Conservation (phyloP, 2,329 filamentous ascomycete genomes). For the Fusarium camptoceras region DNA sequence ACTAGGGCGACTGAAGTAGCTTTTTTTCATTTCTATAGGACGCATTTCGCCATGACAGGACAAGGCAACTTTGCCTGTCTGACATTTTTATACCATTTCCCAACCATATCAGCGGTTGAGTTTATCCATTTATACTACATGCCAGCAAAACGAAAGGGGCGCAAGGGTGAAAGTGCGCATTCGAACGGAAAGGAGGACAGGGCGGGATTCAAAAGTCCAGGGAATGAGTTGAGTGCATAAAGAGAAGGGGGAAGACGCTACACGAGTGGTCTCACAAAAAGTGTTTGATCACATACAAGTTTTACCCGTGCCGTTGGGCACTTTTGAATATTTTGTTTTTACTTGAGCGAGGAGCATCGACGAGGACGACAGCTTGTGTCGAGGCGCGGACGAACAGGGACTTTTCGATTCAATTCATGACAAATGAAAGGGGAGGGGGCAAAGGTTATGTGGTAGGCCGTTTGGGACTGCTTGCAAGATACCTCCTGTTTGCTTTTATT, state of each 20-base stretch:
- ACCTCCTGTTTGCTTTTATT: constrained; percentile 33
- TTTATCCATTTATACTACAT: not conserved
- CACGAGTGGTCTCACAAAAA: constrained; percentile 2
- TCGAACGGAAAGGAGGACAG: not conserved
- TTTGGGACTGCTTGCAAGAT: constrained; percentile 35
- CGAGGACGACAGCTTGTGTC: constrained; percentile 21
- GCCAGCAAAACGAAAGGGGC: not conserved
- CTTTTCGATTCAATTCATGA: constrained; percentile 35
- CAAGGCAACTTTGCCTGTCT: not conserved
- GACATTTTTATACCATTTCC: not conserved
- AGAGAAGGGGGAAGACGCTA: constrained; percentile 8
- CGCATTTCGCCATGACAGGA: not conserved
- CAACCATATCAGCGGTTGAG: not conserved
- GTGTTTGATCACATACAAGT: constrained; percentile 2
- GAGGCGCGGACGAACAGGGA: constrained; percentile 14
- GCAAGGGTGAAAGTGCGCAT: not conserved
- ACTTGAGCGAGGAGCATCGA: constrained; percentile 40
- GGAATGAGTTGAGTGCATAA: not conserved
- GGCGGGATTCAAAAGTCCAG: not conserved
- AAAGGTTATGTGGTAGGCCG: constrained; percentile 25
- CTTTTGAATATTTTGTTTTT: constrained; percentile 30
- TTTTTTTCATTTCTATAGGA: not conserved
- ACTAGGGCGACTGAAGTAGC: constrained; percentile 8
- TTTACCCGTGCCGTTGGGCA: constrained; percentile 16
- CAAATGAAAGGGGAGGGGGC: constrained; percentile 2